Base-by-base conservation (phyloP, 345 rosid genomes). In the Viola odorata region DNA sequence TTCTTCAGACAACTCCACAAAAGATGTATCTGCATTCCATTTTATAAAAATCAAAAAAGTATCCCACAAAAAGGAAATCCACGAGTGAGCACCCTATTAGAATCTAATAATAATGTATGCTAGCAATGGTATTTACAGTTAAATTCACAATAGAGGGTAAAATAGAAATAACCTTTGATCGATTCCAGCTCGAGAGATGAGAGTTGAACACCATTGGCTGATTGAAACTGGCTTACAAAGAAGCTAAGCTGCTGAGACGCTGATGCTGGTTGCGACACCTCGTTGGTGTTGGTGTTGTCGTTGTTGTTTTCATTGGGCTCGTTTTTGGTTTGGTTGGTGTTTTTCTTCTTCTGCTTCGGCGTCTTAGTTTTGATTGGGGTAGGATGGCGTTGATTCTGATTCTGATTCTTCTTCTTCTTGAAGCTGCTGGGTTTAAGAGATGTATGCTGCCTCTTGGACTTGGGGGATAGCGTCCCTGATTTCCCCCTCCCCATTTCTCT, bases 101-200 rank as follows among this genome's bases (percentile, higher is more conserved):
- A 23, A 23, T 23, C 32, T 23, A 23, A 23, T 23, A 23, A 23
- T 23, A 23, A 23, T 23, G 32, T 2, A 23, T 1, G 32, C 32
- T 23, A 23, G 10, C 5, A 36, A 62, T 36, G 49, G 60, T 12
- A 36, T 8, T n/a, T 7, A 52, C 9, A 69, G 15, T 6, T 3
- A 37, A 15, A 51, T 10, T 49, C 17, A 58, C n/a, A 5, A 42
- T n/a, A 44, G 50, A 55, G 39, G 8, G 10, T 50, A 32, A 37
- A 13, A 37, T 60, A 52, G 55, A 45, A 7, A 49, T 7, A 42
- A 87, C 91, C 95, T 69, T 67, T 75, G 37, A 85, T 73, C 37
- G 90, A 73, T 62, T 90, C 88, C 37, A 84, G 78, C 82, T 87
- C 95, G 52, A 87, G 78, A 51, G 88, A 77, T 57, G 91, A 87